Percentiles rank a stretch among this genome's conserved stretches.
Evolutionary conservation across 2,329 filamentous ascomycete species (phyloP).

Genomic region (Gaeumannomyces sp.): DNA sequence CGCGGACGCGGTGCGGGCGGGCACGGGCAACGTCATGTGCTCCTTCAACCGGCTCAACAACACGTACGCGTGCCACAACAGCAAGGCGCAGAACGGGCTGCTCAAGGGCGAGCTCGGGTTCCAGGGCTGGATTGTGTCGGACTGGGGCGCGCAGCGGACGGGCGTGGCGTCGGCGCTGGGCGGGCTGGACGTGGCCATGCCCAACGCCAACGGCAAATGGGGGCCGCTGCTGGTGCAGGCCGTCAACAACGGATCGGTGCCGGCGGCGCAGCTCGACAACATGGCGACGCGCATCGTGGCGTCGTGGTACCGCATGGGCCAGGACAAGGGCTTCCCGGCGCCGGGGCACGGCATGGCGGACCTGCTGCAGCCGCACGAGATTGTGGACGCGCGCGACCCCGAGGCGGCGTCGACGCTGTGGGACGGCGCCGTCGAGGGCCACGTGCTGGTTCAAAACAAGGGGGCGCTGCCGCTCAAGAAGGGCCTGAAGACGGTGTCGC

Average conservation of each 20-base stretch:
- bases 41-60: constrained; percentile 67
- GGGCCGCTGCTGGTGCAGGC: constrained; percentile 63
- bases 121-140: constrained; percentile 59
- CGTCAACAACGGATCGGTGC: constrained; percentile 67
- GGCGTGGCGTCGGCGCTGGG: constrained; percentile 55
- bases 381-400: constrained; percentile 46
- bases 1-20: constrained; percentile 58
- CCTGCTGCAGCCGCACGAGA: constrained; percentile 39
- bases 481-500: constrained; percentile 46
- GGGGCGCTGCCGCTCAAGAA: constrained; percentile 55
- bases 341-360: constrained; percentile 50
- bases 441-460: constrained; percentile 73
- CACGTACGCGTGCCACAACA: constrained; percentile 65
- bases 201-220: constrained; percentile 35
- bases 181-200: constrained; percentile 69
- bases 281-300: constrained; percentile 45
- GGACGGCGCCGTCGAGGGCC: constrained; percentile 51
- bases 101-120: constrained; percentile 57
- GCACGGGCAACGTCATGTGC: constrained; percentile 52
- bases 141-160: constrained; percentile 61
- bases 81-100: constrained; percentile 58
- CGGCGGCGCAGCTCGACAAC: constrained; percentile 65
- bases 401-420: constrained; percentile 31
- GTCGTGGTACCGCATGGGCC: constrained; percentile 51
- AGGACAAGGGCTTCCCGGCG: constrained; percentile 33